Evolutionary conservation across 345 rosid species (phyloP).

Genomic region (rapeseed (Brassica napus)): DNA sequence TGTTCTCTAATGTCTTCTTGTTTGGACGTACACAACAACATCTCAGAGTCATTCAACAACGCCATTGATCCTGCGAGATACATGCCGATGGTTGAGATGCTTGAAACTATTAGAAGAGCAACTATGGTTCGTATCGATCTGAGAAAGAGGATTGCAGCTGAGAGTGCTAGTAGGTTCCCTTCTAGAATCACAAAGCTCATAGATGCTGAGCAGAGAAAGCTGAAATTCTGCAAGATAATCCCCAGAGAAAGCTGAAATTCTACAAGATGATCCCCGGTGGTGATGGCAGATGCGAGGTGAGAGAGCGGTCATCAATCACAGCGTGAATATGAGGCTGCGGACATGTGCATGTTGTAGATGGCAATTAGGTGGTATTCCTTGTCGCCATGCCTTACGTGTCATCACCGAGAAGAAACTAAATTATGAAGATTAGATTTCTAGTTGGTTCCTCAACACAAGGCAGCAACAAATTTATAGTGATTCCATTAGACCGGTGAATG

Average conservation of each 20-base stretch:
- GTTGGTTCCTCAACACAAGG: neutral
- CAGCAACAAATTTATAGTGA: neutral
- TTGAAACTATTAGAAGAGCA: neutral
- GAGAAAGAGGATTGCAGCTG: neutral
- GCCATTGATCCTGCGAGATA: neutral
- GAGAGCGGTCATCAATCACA: neutral
- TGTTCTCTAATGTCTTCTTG: neutral
- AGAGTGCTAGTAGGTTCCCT: neutral
- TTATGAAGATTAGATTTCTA: neutral
- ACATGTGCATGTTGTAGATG: neutral
- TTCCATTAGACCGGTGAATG: neutral
- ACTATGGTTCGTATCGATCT: neutral
- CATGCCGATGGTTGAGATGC: slow-evolving; percentile 12
- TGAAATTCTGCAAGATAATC: neutral
- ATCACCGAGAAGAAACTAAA: neutral
- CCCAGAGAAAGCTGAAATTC: no score
- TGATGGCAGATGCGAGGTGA: neutral
- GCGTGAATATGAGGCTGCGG: neutral
- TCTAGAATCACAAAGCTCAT: neutral
- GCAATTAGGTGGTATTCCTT: neutral
- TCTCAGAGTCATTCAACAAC: neutral
- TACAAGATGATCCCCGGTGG: neutral
- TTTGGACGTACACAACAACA: slow-evolving; percentile 11
- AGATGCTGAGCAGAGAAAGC: neutral
- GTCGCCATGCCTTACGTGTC: neutral